Conservation (phyloP, 495 filamentous ascomycete species). For the Hyaloscypha variabilis region DNA sequence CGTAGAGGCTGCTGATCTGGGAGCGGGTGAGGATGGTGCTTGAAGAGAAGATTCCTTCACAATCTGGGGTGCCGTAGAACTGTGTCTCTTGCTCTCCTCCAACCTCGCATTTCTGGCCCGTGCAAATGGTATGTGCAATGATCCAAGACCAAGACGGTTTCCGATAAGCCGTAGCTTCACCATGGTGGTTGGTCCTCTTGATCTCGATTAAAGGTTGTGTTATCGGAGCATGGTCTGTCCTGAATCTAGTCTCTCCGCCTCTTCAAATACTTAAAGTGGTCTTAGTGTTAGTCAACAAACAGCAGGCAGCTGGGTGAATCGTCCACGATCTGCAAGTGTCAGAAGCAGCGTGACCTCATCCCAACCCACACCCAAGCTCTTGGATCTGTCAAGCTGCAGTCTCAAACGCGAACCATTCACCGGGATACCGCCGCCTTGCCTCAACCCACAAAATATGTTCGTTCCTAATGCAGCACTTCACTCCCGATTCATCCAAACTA, state of each 20-base stretch:
- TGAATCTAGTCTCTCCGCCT: neutral
- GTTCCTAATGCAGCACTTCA: too few species aligned
- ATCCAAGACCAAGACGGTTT: slow-evolving; percentile 20
- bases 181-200: slow-evolving; percentile 8
- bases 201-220: neutral
- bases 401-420: too few species aligned
- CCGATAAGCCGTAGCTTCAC: slow-evolving; percentile 8
- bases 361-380: too few species aligned
- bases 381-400: too few species aligned
- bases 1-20: slow-evolving; percentile 6
- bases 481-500: too few species aligned
- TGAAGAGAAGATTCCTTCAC: neutral
- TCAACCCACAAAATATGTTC: too few species aligned
- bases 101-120: neutral
- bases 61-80: neutral
- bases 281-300: neutral
- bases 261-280: neutral
- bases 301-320: neutral
- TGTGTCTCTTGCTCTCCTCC: slow-evolving; percentile 3
- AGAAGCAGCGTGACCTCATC: too few species aligned
- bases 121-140: slow-evolving; percentile 15
- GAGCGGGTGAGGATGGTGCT: neutral
- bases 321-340: neutral
- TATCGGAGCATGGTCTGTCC: neutral
- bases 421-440: too few species aligned